Evolutionary conservation across 345 rosid genomes (phyloP).

Genomic region (Clarkia xantiana): DNA sequence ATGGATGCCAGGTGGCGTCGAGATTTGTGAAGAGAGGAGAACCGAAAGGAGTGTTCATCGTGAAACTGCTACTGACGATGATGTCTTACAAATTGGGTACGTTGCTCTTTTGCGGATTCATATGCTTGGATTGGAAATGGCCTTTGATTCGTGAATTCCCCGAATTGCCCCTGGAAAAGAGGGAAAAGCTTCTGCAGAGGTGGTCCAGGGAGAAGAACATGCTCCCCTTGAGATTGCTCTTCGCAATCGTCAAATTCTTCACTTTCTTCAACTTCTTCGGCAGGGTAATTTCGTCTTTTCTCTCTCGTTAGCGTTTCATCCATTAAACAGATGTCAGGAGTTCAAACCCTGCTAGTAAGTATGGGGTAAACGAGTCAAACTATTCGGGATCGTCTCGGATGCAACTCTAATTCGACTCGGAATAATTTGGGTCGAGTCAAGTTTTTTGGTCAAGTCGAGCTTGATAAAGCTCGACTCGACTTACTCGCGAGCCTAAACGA

Average conservation of each 20-base stretch:
- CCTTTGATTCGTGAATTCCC: conserved; percentile 62
- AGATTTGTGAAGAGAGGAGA: conserved; percentile 9
- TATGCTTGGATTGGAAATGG: conserved; percentile 39
- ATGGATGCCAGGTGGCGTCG: conserved; percentile 19
- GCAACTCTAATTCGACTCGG: too few relatives aligned
- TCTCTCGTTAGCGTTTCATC: too few relatives aligned
- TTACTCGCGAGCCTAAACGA: too few relatives aligned
- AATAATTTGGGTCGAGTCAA: too few relatives aligned
- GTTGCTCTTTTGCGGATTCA: conserved; percentile 19
- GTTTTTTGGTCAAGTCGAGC: too few relatives aligned
- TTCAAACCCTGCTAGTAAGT: too few relatives aligned
- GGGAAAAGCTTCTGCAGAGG: conserved; percentile 36
- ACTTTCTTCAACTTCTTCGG: conserved; percentile 12
- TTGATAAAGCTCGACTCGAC: too few relatives aligned
- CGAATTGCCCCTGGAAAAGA: conserved; percentile 37
- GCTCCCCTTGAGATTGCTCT: conserved; percentile 35
- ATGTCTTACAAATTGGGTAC: conserved; percentile 24
- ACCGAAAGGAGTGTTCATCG: conserved; percentile 10
- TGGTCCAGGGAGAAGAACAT: conserved; percentile 37
- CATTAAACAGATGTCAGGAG: too few relatives aligned
- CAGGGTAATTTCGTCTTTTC: too few relatives aligned
- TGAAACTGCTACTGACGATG: conserved; percentile 15
- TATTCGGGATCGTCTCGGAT: too few relatives aligned
- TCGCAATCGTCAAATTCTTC: conserved; percentile 37
- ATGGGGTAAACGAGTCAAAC: too few relatives aligned